These are phyloP conservation scores for Nakazawaea wickerhamii DNA, from an alignment of 805 yeast genomes.

Conservation along the genomic window DNA sequence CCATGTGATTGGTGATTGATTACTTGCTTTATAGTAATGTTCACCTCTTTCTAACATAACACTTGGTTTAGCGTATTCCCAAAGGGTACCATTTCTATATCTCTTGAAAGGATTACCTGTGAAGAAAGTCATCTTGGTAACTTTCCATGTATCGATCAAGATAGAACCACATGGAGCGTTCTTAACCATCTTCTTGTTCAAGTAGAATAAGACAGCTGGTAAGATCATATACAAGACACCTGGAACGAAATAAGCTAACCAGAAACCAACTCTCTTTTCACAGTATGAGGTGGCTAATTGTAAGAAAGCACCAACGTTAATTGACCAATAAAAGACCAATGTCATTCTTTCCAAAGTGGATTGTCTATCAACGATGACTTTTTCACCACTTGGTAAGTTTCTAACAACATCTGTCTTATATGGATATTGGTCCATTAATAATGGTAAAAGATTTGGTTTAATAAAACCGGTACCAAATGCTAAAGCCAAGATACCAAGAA, in stretches of 20 bases:
- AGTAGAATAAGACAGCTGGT: slow-evolving; percentile 37
- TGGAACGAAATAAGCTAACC: slow-evolving; percentile 51
- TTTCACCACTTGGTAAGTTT: slow-evolving; percentile 55
- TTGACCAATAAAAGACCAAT: slow-evolving; percentile 48
- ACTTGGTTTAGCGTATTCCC: slow-evolving; percentile 45
- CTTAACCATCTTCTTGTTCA: slow-evolving; percentile 28
- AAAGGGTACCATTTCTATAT: slow-evolving; percentile 33
- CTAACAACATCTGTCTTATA: slow-evolving; percentile 54
- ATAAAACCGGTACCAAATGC: slow-evolving; percentile 48
- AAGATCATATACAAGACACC: slow-evolving; percentile 52
- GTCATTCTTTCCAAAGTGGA: slow-evolving; percentile 33
- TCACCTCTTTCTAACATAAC: slow-evolving; percentile 40
- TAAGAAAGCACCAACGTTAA: slow-evolving; percentile 50
- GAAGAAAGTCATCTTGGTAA: slow-evolving; percentile 34
- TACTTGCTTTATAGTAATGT: slow-evolving; percentile 25
- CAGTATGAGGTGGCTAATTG: slow-evolving; percentile 46
- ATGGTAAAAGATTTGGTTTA: slow-evolving; percentile 47
- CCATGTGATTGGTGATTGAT: slow-evolving; percentile 27
- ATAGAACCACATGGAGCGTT: slow-evolving; percentile 41
- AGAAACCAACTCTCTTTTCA: slow-evolving; percentile 47
- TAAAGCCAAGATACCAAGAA: slow-evolving; percentile 34
- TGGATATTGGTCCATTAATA: slow-evolving; percentile 57
- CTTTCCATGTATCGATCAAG: slow-evolving; percentile 36
- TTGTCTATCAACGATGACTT: slow-evolving; percentile 51
- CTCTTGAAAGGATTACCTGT: slow-evolving; percentile 39